These are phyloP conservation scores for Haematococcus lacustris DNA, from an alignment of 139 green algal genomes.

Conservation along the genomic window DNA sequence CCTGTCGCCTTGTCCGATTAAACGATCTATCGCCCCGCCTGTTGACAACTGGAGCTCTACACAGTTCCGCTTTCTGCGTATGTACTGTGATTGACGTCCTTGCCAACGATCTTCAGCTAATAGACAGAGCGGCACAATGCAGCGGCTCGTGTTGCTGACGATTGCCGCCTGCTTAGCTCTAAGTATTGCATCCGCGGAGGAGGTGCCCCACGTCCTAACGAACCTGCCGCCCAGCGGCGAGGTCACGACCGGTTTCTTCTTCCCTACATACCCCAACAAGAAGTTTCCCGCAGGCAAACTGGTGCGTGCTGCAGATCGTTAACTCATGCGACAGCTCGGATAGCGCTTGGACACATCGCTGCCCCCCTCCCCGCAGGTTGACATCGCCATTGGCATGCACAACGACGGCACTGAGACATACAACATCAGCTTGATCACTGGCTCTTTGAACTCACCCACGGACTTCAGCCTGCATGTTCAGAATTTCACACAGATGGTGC, in stretches of 20 bases:
- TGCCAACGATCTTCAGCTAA: too few relatives aligned
- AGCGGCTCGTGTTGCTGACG: too few relatives aligned
- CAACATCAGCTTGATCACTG: constrained; percentile 61
- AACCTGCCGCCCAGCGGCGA: constrained; percentile 16
- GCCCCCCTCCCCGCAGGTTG: constrained; percentile 11
- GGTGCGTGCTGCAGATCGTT: constrained; percentile 5
- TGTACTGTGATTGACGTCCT: too few relatives aligned
- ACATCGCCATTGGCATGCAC: constrained; percentile 47
- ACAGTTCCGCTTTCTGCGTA: too few relatives aligned
- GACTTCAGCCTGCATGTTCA: constrained; percentile 56
- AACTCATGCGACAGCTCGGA: background rate
- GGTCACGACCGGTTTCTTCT: constrained; percentile 23
- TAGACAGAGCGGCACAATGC: too few relatives aligned
- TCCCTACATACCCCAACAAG: constrained; percentile 21
- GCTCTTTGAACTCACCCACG: constrained; percentile 54
- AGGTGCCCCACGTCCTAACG: background rate
- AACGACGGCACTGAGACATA: constrained; percentile 48
- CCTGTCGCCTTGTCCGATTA: too few relatives aligned
- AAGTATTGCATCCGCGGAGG: too few relatives aligned
- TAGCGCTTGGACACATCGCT: background rate
- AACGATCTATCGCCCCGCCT: too few relatives aligned
- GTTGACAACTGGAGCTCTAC: too few relatives aligned
- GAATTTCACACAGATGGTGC: constrained; percentile 63
- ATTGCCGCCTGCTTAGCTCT: too few relatives aligned
- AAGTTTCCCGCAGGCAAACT: constrained; percentile 29